Evolutionary conservation across 768 basidiomycete species (phyloP).

Genomic region (Mycena vitilis): DNA sequence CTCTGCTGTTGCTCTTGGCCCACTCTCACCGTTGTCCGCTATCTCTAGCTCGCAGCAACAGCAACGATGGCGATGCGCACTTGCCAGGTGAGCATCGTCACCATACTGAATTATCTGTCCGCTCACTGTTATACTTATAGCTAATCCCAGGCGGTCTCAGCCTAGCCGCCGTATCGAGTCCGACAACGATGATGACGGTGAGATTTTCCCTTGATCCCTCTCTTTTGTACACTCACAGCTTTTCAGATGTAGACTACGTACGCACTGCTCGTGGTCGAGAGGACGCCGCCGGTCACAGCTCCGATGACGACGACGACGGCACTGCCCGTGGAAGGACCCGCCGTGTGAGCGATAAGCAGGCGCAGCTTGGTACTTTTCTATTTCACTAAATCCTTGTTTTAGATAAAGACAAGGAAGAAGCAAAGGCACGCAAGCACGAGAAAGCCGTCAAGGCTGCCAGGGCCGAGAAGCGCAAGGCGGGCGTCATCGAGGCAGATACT

Average conservation of each 20-base stretch:
- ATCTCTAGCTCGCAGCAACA: neutral
- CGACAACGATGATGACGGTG: neutral
- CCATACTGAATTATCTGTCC: neutral
- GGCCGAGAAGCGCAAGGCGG: slow-evolving; percentile 8
- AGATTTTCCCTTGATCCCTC: neutral
- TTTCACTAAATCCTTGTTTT: neutral
- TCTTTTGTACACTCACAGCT: neutral
- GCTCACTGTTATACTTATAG: neutral
- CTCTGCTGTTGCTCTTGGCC: neutral
- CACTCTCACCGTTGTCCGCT: neutral
- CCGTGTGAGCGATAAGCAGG: slow-evolving; percentile 3
- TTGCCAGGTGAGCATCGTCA: neutral
- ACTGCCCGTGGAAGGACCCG: neutral
- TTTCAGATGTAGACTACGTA: neutral
- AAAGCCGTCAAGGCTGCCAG: slow-evolving; percentile 1
- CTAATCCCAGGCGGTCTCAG: neutral
- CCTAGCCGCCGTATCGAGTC: neutral
- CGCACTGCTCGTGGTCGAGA: neutral
- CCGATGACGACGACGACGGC: neutral
- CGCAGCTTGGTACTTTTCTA: neutral
- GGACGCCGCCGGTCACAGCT: neutral
- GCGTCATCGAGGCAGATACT: slow-evolving; percentile 4
- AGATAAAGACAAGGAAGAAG: neutral
- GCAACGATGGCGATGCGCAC: neutral
- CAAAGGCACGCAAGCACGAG: neutral